Conservation (phyloP, 805 yeast genomes). For the Zygosaccharomyces bisporus region DNA sequence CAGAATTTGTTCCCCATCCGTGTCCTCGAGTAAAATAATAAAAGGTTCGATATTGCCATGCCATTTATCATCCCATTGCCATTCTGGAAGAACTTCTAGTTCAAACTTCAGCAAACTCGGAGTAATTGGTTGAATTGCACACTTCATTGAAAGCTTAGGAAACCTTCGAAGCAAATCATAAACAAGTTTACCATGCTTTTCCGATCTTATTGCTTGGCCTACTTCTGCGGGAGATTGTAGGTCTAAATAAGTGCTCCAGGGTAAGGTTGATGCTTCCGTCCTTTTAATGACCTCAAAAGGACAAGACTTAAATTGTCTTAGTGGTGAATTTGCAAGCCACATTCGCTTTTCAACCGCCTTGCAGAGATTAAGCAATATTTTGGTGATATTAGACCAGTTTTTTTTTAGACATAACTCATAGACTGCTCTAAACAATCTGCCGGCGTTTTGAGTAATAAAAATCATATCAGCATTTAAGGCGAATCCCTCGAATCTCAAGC, state of each 20-base stretch:
- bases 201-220: conserved; percentile 75
- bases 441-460: conserved; percentile 89
- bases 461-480: conserved; percentile 92
- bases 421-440: conserved; percentile 80
- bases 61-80: conserved; percentile 67
- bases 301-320: conserved; percentile 74
- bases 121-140: conserved; percentile 73
- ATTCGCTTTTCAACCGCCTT: conserved; percentile 75
- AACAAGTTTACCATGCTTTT: conserved; percentile 57
- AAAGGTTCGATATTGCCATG: conserved; percentile 70
- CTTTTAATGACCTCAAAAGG: conserved; percentile 67
- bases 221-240: conserved; percentile 67
- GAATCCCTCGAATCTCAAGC: conserved; percentile 74
- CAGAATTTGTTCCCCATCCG: conserved; percentile 74
- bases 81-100: conserved; percentile 62
- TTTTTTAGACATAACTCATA: conserved; percentile 69
- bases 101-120: conserved; percentile 62
- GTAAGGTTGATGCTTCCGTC: conserved; percentile 75
- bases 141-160: conserved; percentile 61
- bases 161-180: conserved; percentile 62
- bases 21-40: conserved; percentile 70
- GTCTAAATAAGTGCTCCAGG: conserved; percentile 72
- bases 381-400: conserved; percentile 66
- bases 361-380: conserved; percentile 56
- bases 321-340: conserved; percentile 84